These are phyloP conservation scores for Gossypium lobatum DNA, from an alignment of 441 rosid species.

Conservation along the genomic window DNA sequence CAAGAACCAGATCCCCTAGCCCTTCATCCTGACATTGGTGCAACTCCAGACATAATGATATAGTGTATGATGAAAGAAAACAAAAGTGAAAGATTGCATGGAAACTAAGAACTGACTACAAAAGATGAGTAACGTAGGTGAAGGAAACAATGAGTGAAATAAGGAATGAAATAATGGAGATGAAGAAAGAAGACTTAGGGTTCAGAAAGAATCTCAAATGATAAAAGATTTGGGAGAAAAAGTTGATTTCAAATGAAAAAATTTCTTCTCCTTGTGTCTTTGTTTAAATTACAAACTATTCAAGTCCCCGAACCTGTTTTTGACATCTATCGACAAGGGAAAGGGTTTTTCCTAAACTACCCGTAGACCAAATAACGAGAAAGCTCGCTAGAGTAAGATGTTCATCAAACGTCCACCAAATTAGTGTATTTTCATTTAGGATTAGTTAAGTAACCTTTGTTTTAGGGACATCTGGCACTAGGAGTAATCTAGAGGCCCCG, in stretches of 20 bases:
- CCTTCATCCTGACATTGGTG: too few relatives aligned
- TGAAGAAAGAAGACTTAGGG: neutral
- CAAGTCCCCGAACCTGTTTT: neutral
- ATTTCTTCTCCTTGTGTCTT: neutral
- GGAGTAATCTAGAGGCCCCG: neutral
- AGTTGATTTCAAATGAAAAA: neutral
- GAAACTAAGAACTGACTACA: neutral
- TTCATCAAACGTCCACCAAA: neutral
- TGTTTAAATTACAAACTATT: neutral
- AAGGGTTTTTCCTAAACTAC: neutral
- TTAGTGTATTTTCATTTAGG: neutral
- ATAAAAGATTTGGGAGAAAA: too few relatives aligned
- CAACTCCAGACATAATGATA: neutral
- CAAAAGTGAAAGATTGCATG: neutral
- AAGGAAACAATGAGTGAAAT: too few relatives aligned
- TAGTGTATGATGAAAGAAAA: neutral
- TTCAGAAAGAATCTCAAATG: neutral
- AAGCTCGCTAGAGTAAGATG: neutral
- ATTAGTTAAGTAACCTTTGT: neutral
- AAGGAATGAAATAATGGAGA: neutral
- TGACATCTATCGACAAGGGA: neutral
- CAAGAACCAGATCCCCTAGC: too few relatives aligned
- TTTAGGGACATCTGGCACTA: neutral
- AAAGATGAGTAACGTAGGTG: neutral
- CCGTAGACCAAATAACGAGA: neutral